Conservation (phyloP, 164 flowering plant species). For the Piper betle region DNA sequence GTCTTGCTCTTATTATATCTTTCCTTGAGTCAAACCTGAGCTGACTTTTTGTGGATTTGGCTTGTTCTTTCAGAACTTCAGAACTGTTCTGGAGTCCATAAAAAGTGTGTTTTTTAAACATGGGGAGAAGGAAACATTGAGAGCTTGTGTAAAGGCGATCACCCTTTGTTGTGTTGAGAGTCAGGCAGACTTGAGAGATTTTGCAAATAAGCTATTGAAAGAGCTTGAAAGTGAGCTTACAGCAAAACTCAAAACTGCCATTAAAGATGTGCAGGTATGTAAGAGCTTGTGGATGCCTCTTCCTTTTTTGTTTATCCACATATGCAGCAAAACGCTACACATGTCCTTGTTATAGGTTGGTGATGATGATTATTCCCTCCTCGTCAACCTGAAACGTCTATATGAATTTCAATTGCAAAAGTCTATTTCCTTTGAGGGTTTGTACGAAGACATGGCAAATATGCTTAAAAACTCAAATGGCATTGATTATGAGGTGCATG, state of each 20-base stretch:
- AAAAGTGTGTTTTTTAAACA: constrained; percentile 93
- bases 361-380: constrained; percentile 86
- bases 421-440: constrained; percentile 47
- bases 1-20: constrained; percentile 3
- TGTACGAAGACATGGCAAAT: constrained; percentile 43
- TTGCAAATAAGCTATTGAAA: constrained; percentile 57
- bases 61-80: constrained; percentile 54
- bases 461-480: constrained; percentile 37
- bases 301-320: background rate
- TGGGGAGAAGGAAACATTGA: constrained; percentile 78
- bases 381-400: constrained; percentile 80
- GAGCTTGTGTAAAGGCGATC: constrained; percentile 85
- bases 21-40: background rate
- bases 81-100: constrained; percentile 54
- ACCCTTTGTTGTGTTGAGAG: constrained; percentile 62
- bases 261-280: constrained; percentile 61
- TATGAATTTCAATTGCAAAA: constrained; percentile 84
- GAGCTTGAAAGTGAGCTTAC: constrained; percentile 82
- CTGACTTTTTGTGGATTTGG: background rate
- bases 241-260: constrained; percentile 62
- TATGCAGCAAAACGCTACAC: constrained; percentile 8
- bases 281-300: background rate
- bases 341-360: constrained; percentile 43
- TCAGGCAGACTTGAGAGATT: constrained; percentile 82
- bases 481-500: constrained; percentile 66